Base-by-base conservation (phyloP, 495 filamentous ascomycete species). In the Saxispiralis lemnorum region DNA sequence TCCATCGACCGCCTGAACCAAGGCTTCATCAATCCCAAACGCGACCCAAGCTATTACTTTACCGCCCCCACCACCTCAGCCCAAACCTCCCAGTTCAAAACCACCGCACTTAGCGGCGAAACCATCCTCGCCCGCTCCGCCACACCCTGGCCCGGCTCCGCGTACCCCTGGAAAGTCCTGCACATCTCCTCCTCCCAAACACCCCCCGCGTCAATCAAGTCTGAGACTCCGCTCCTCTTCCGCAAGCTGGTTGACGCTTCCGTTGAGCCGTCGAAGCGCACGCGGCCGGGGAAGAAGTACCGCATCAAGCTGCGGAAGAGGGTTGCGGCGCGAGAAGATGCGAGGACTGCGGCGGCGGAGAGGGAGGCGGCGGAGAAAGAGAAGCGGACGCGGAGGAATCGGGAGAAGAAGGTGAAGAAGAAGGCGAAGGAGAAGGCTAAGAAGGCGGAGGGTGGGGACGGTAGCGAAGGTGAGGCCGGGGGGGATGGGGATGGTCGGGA, bases 101-200 rank as follows among this genome's bases (percentile, higher is more conserved):
- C 11, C 17, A 31, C 28, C 15, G 40, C 46, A 13, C 34, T 49
- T 11, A 38, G 33, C n/a, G 35, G 40, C 32, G 36, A 30, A 17
- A 6, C 43, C n/a, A 31, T 49, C 20, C 21, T 20, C 11, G 28
- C 33, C 12, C 40, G 32, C 20, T 49, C 40, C 34, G 12, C 32
- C 2, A 33, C 2, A 9, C 33, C 46, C 15, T 49, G 40, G 35
- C 46, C 37, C 2, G 46, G 46, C 20, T 20, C 13, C 14, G 24
- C 20, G 14, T 49, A 49, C 33, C 7, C 33, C 7, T 44, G 46
- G 46, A 49, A 49, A 34, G 41, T 44, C n/a, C 35, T 44, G 12
- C 40, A 44, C 18, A n/a, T 49, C 2, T 35, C 46, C 3, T 7
- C 34, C 5, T 31, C 39, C 24, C 24, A 28, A 9, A 9, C n/a